Percentiles rank a stretch among this genome's conserved stretches.
Evolutionary conservation across 2,329 filamentous ascomycete species (phyloP).

Genomic region (Acephala macrosclerotiorum): DNA sequence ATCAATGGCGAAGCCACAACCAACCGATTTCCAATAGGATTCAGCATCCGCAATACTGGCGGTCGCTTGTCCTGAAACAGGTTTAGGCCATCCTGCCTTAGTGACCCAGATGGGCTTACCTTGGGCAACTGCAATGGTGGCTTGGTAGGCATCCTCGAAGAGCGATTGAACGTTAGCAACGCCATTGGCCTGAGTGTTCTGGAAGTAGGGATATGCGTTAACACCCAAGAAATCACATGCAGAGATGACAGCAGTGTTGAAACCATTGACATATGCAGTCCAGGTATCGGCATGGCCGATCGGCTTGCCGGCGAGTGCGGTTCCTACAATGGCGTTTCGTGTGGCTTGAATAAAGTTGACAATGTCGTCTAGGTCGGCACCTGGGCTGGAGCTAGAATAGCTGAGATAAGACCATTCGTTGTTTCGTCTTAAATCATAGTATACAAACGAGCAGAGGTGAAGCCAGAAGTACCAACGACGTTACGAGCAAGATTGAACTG

Average conservation of each 20-base stretch:
- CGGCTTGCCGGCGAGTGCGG: conserved; percentile 1
- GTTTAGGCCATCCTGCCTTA: conserved; percentile 21
- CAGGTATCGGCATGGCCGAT: conserved; percentile 65
- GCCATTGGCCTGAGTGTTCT: conserved; percentile 30
- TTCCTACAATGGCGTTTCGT: conserved; percentile 15
- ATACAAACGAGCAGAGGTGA: conserved; percentile 73
- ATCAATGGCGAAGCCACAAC: conserved; percentile 37
- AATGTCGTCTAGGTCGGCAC: conserved; percentile 59
- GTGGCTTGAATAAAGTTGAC: conserved; percentile 58
- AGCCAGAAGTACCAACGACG: conserved; percentile 69
- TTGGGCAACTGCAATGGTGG: conserved; percentile 11
- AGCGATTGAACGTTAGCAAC: conserved; percentile 15
- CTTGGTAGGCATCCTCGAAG: conserved; percentile 15
- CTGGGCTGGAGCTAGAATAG: conserved; percentile 67
- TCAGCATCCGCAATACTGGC: conserved; percentile 15
- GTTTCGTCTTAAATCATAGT: conserved; percentile 53
- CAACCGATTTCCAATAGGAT: conserved; percentile 19
- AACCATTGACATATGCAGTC: conserved; percentile 75
- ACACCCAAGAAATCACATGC: conserved; percentile 80
- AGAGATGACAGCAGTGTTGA: conserved; percentile 73
- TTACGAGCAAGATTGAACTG: conserved; percentile 71
- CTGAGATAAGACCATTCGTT: conserved; percentile 61
- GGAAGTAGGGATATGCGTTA: conserved; percentile 82
- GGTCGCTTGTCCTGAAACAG: background rate
- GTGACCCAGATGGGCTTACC: conserved; percentile 19